These are phyloP conservation scores for Carex pumila DNA, from an alignment of 176 grass and related monocot genomes.

Conservation along the genomic window DNA sequence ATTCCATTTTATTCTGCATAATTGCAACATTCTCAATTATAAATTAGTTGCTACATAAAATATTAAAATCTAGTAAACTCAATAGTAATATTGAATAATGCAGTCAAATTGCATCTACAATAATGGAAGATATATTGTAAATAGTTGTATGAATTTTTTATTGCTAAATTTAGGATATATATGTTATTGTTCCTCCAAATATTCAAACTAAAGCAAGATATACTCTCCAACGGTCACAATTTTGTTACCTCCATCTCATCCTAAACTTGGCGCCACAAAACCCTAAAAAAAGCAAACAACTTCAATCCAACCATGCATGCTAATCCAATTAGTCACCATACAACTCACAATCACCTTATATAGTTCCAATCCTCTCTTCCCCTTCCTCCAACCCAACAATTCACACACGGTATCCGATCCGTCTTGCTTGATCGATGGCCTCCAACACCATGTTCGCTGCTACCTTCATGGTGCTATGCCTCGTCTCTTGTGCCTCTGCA, in stretches of 20 bases:
- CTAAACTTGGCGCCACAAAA: constrained; percentile 7
- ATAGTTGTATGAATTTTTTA: too few relatives aligned
- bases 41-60: too few relatives aligned
- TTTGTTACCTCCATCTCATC: background rate
- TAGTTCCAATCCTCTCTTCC: background rate
- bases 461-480: background rate
- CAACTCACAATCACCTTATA: background rate
- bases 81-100: too few relatives aligned
- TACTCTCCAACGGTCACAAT: background rate
- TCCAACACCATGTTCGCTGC: background rate
- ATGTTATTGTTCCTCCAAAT: too few relatives aligned
- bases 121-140: too few relatives aligned
- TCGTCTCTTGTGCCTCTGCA: background rate
- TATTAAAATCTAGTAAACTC: too few relatives aligned
- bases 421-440: background rate
- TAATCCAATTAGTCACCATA: background rate
- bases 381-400: background rate
- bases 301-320: background rate
- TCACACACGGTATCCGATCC: background rate
- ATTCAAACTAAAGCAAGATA: background rate
- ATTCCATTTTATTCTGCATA: too few relatives aligned
- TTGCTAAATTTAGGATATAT: too few relatives aligned
- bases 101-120: too few relatives aligned
- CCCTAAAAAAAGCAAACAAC: constrained; percentile 3
- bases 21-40: too few relatives aligned